Conservation (phyloP, 345 rosid species). For the Brassica juncea region DNA sequence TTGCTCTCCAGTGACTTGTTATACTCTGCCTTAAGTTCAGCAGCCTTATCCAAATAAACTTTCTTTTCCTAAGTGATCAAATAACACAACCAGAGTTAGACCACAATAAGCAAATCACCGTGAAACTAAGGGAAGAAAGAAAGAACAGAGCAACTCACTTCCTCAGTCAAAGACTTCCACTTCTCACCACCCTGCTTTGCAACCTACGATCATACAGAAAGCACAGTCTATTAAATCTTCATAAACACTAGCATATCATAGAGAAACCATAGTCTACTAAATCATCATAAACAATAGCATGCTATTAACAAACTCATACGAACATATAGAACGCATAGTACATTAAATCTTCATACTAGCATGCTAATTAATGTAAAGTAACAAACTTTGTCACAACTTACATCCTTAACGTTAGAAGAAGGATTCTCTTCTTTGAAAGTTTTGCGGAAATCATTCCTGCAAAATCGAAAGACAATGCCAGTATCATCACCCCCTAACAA, state of each 20-base stretch:
- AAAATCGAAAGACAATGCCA: constrained; percentile 12
- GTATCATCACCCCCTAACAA: not conserved
- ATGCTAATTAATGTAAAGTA: not conserved
- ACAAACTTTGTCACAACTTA: constrained; percentile 8
- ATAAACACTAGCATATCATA: not conserved
- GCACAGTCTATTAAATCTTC: not conserved
- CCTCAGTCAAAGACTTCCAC: constrained; percentile 80
- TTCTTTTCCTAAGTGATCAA: constrained; percentile 62
- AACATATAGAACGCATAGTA: not conserved
- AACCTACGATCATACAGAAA: constrained; percentile 44
- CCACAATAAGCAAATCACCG: not conserved
- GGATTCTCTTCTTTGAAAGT: constrained; percentile 62
- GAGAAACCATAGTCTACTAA: too few species aligned
- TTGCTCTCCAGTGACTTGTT: constrained; percentile 48
- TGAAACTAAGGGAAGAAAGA: not conserved
- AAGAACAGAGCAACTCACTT: constrained; percentile 46
- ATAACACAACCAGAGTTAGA: not conserved
- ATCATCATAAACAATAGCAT: not conserved
- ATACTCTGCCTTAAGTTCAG: constrained; percentile 69
- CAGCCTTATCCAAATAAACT: constrained; percentile 67
- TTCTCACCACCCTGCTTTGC: constrained; percentile 82
- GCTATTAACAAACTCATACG: not conserved
- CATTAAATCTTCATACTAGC: not conserved
- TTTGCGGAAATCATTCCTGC: constrained; percentile 80
- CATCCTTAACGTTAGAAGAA: constrained; percentile 60